Base-by-base conservation (phyloP, 768 basidiomycete genomes). In the Hortiboletus flavorubellus region DNA sequence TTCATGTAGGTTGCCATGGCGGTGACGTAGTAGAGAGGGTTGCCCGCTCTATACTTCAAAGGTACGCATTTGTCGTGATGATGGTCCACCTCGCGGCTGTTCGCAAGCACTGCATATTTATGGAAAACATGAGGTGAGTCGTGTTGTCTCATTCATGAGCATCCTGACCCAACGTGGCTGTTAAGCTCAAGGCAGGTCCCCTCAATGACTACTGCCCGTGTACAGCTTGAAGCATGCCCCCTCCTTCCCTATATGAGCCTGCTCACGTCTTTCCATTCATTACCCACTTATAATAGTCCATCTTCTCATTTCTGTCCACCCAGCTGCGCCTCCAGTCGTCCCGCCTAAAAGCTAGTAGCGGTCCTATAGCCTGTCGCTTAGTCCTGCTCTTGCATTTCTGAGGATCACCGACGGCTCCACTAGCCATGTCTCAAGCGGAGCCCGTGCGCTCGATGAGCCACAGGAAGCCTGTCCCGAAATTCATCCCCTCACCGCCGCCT, bases 391-490 rank as follows among this genome's bases (percentile, higher is more conserved):
- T 30, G 39, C 51, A 49, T 46, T 31, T 39, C 46, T 49, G 59
- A 35, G 51, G 49, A 56, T 49, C 44, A 35, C 21, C 14, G 12
- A 42, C 40, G 49, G 58, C 52, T 41, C 38, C 33, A 54, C 45
- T 26, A 49, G 44, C 46, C 55, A 71, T 72, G 71, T 61, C 67
- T 41, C 65, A 60, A 41, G 54, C 47, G 56, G 71, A 72, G 47
- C 65, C 64, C 48, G 52, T 51, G 47, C 65, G 69, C 56, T 69
- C 67, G 44, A 81, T 81, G 80, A 85, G 82, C 68, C 84, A 86
- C 68, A 77, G 87, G 50, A 89, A 89, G 67, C 87, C 87, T 33
- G 86, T 81, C 39, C 87, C 87, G 4, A 70, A 72, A 49, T 87
- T 82, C 69, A 75, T 86, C 42, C 86, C 86, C 34, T 85, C 86